A percentile compares a stretch with the other conserved stretches of the same genome.
phyloP scores from a whole-genome alignment of 306 rosid genomes.

The Prunus salicina region DNA sequence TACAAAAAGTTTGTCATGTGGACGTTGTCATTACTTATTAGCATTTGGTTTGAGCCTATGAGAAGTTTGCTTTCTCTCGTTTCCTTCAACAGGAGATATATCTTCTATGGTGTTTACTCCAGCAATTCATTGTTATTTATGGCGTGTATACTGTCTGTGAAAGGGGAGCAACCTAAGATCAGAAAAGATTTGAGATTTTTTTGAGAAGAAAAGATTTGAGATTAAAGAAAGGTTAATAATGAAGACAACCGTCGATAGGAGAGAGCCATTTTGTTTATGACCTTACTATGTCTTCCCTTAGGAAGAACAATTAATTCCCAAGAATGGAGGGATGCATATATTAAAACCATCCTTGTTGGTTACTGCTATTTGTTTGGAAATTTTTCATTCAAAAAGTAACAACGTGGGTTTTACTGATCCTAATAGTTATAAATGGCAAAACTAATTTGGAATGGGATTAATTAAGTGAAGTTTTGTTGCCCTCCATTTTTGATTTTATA shows the following conservation, averaged over 20 bases:
- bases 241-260: neutral
- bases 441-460: neutral
- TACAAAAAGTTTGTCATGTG: neutral
- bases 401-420: neutral
- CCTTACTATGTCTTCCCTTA: neutral
- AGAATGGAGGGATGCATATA: neutral
- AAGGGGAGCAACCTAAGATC: neutral
- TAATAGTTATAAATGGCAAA: neutral
- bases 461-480: neutral
- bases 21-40: neutral
- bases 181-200: neutral
- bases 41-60: neutral
- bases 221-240: neutral
- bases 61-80: neutral
- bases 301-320: constrained; percentile 2
- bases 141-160: neutral
- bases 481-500: neutral
- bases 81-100: neutral
- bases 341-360: neutral
- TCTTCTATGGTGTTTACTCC: neutral
- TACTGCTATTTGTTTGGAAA: neutral
- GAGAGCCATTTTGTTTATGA: neutral
- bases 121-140: neutral
- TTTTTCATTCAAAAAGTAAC: neutral
- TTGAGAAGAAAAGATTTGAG: neutral